Conservation (phyloP, 192 early-diverging fungal genomes). For the Dimargaris cristalligena region DNA sequence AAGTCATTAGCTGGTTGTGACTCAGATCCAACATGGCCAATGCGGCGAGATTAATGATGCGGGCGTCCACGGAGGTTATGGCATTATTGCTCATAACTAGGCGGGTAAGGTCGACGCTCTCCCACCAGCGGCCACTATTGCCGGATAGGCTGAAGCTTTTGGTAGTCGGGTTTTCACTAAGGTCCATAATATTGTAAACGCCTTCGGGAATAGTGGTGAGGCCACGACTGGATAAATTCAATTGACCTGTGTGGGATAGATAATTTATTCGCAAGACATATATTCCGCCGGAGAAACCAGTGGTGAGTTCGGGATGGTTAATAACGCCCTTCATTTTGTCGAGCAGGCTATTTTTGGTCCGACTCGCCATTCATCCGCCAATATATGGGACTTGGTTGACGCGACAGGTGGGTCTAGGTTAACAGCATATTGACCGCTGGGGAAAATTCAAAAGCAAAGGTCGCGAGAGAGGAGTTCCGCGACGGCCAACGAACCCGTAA, state of each 20-base stretch:
- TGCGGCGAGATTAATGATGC: not conserved
- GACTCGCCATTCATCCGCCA: not conserved
- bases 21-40: not conserved
- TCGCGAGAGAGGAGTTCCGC: too few relatives aligned
- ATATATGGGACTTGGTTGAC: too few relatives aligned
- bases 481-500: not conserved
- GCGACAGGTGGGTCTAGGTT: too few relatives aligned
- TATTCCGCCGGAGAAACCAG: not conserved
- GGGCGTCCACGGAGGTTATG: not conserved
- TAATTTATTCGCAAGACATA: not conserved
- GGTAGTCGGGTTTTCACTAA: not conserved
- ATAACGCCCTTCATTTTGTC: not conserved
- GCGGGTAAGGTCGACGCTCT: conserved; percentile 5
- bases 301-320: not conserved
- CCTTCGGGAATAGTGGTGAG: conserved; percentile 1
- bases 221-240: conserved; percentile 3
- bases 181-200: not conserved
- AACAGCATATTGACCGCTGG: too few relatives aligned
- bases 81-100: not conserved
- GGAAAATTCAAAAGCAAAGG: too few relatives aligned
- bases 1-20: not conserved
- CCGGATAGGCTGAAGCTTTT: not conserved
- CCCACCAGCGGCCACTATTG: conserved; percentile 4
- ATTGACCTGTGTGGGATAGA: not conserved
- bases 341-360: not conserved